phyloP scores from a whole-genome alignment of 768 basidiomycete genomes.

The Suillus brevipes region DNA sequence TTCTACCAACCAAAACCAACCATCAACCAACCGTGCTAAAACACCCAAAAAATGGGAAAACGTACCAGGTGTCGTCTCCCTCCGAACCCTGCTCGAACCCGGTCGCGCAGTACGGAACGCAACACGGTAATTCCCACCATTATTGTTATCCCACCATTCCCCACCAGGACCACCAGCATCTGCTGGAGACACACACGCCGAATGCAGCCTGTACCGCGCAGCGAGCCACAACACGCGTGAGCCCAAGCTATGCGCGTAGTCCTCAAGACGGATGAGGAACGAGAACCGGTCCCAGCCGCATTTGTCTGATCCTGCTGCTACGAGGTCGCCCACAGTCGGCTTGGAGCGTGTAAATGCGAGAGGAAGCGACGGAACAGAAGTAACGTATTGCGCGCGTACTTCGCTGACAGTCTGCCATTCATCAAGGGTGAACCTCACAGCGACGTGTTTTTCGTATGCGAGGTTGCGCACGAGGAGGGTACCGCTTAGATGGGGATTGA shows the following conservation, averaged over 20 bases:
- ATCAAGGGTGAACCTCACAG: conserved; percentile 87
- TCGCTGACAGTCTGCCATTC: conserved; percentile 94
- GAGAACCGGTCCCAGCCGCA: conserved; percentile 56
- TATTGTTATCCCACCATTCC: conserved; percentile 97
- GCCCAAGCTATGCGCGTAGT: conserved; percentile 54
- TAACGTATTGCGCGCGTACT: conserved; percentile 55
- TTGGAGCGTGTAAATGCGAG: conserved; percentile 18
- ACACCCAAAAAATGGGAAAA: neutral
- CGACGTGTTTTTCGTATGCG: conserved; percentile 83
- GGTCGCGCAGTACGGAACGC: conserved; percentile 46
- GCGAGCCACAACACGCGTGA: conserved; percentile 62
- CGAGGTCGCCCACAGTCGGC: neutral
- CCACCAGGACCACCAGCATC: too few relatives aligned
- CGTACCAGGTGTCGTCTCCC: conserved; percentile 26
- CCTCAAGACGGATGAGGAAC: conserved; percentile 70
- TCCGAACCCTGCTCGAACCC: conserved; percentile 11
- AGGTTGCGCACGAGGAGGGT: conserved; percentile 84
- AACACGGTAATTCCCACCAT: conserved; percentile 73
- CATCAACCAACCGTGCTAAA: neutral
- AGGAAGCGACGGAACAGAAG: conserved; percentile 42
- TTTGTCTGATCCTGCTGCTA: too few relatives aligned
- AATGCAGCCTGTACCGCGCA: conserved; percentile 45
- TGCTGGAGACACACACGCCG: too few relatives aligned
- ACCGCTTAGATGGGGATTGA: conserved; percentile 54
- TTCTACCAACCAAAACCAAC: conserved; percentile 7